Base-by-base conservation (phyloP, 2,329 filamentous ascomycete species). In the Cladosporium colombiae region DNA sequence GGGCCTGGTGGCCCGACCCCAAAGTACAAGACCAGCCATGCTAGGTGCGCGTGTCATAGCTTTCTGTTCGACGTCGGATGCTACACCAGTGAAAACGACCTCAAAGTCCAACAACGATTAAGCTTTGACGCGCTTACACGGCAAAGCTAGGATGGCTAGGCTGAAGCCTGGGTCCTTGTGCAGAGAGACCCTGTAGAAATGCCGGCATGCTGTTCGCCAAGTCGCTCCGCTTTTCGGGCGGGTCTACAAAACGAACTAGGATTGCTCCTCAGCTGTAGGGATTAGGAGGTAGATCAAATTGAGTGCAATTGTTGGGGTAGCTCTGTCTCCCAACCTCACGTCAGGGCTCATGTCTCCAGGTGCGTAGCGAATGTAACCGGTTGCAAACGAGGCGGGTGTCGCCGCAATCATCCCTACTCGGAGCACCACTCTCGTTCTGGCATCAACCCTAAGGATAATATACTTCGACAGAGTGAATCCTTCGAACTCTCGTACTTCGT, bases 261-360 rank as follows among this genome's bases (percentile, higher is more conserved):
- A 31, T 13, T 18, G 27, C 18, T 55, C 11, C 11, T 55, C 52
- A 55, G 52, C 52, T 6, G 52, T 31, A 55, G 52, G 27, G 27
- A 33, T 31, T 55, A 55, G 52, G 18, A n/a, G 52, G 52, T 55
- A 11, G 29, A 55, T 21, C 52, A 55, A 31, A 55, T 55, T n/a
- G 33, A 55, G 16, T 21, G 25, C 52, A 33, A 55, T 55, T 31
- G 52, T 31, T 55, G 52, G 52, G 52, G 52, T 31, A 31, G 29
- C 21, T 31, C n/a, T 55, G 52, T 55, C 29, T 33, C 11, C 4
- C 27, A 31, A 29, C 18, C 27, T 31, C 52, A n/a, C 29, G 31
- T 55, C 27, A 21, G 31, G 10, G 52, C 52, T 21, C n/a, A 13
- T 18, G 29, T 46, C 52, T 7, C 33, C 18, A 29, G 8, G 52